phyloP scores from a whole-genome alignment of 2,329 filamentous ascomycete genomes.

The Aspergillus chevalieri region DNA sequence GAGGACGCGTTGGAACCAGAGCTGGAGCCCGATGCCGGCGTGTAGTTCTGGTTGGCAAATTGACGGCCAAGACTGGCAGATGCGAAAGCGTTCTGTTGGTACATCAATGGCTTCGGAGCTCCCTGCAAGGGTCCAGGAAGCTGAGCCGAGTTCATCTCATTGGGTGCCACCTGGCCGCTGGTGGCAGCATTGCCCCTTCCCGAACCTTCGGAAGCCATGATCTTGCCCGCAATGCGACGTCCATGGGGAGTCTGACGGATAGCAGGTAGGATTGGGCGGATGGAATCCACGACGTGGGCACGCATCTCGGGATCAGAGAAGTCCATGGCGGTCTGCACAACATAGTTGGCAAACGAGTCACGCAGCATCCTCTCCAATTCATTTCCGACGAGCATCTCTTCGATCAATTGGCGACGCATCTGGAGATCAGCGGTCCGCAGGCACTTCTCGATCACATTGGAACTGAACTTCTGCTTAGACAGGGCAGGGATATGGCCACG shows the following conservation, averaged over 20 bases:
- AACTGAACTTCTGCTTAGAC: constrained; percentile 98
- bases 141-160: constrained; percentile 33
- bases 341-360: constrained; percentile 94
- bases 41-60: constrained; percentile 21
- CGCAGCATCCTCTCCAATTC: constrained; percentile 86
- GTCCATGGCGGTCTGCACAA: constrained; percentile 92
- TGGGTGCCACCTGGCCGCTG: constrained; percentile 35
- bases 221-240: constrained; percentile 86
- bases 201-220: constrained; percentile 52
- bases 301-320: constrained; percentile 71
- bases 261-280: constrained; percentile 74
- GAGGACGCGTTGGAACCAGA: constrained; percentile 21
- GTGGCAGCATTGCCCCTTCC: constrained; percentile 34
- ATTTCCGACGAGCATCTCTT: constrained; percentile 66
- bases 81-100: constrained; percentile 23
- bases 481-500: constrained; percentile 62
- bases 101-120: constrained; percentile 24
- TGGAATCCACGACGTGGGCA: constrained; percentile 69
- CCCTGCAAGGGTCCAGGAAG: constrained; percentile 25
- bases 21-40: constrained; percentile 13
- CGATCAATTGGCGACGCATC: constrained; percentile 74
- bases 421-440: constrained; percentile 72
- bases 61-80: constrained; percentile 16
- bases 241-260: constrained; percentile 92
- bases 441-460: constrained; percentile 97